A percentile compares a stretch with the other conserved stretches of the same genome.
phyloP scores from a whole-genome alignment of 192 early-diverging fungal species.

The Physocladia obscura region DNA sequence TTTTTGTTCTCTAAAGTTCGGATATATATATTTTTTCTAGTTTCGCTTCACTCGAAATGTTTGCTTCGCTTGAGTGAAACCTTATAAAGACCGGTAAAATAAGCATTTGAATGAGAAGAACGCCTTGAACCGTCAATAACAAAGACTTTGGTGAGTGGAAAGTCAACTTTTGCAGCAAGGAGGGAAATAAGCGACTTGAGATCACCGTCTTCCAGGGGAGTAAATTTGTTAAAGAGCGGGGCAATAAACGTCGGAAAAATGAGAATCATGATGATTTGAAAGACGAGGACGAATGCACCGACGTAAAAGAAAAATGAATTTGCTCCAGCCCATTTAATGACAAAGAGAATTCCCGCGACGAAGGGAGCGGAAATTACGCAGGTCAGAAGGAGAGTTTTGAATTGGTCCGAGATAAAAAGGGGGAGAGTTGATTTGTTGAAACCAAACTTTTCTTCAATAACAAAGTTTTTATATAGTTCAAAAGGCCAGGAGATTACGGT shows the following conservation, averaged over 20 bases:
- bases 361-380: conserved; percentile 76
- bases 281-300: conserved; percentile 2
- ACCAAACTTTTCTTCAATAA: conserved; percentile 90
- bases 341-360: conserved; percentile 67
- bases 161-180: conserved; percentile 76
- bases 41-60: no score
- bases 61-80: neutral
- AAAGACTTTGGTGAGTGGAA: conserved; percentile 91
- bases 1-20: neutral
- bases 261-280: conserved; percentile 51
- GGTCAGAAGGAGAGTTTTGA: conserved; percentile 71
- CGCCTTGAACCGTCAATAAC: conserved; percentile 93
- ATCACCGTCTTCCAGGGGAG: conserved; percentile 78
- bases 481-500: conserved; percentile 76
- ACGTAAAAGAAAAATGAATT: conserved; percentile 89
- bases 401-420: conserved; percentile 74
- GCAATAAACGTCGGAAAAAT: conserved; percentile 95
- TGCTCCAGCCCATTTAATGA: conserved; percentile 78
- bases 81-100: conserved; percentile 93
- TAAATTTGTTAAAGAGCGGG: conserved; percentile 96
- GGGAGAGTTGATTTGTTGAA: conserved; percentile 95
- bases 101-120: conserved; percentile 91
- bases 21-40: no score
- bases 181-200: conserved; percentile 78
- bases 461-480: conserved; percentile 86